These are phyloP conservation scores for Scheffersomyces lignicola DNA, from an alignment of 1,139 yeast genomes.

Conservation along the genomic window DNA sequence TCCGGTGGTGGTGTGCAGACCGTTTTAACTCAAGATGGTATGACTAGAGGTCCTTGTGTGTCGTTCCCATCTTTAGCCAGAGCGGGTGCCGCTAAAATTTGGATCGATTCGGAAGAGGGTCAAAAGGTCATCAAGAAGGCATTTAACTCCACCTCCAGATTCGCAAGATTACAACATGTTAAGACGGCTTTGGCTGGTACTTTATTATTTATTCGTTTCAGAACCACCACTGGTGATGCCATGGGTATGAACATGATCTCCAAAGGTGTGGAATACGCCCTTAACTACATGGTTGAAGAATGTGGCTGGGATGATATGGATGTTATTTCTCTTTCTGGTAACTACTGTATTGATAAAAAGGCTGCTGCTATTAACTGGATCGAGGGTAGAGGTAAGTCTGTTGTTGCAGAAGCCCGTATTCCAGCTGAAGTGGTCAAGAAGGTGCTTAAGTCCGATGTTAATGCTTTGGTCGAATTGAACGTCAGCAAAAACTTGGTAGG, in stretches of 20 bases:
- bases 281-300: slow-evolving; percentile 81
- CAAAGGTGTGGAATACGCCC: slow-evolving; percentile 89
- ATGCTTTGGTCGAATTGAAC: slow-evolving; percentile 87
- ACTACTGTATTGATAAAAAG: slow-evolving; percentile 95
- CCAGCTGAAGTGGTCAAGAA: slow-evolving; percentile 78
- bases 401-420: slow-evolving; percentile 94
- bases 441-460: slow-evolving; percentile 89
- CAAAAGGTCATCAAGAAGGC: slow-evolving; percentile 80
- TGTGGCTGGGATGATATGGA: slow-evolving; percentile 95
- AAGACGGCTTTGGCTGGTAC: slow-evolving; percentile 97
- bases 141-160: slow-evolving; percentile 94
- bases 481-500: slow-evolving; percentile 89
- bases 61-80: slow-evolving; percentile 76
- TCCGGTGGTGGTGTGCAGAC: slow-evolving; percentile 96
- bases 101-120: slow-evolving; percentile 97
- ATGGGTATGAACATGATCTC: slow-evolving; percentile 99
- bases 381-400: slow-evolving; percentile 97
- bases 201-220: slow-evolving; percentile 81
- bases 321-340: slow-evolving; percentile 90
- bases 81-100: slow-evolving; percentile 92
- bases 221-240: slow-evolving; percentile 98
- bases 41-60: slow-evolving; percentile 99
- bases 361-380: slow-evolving; percentile 99
- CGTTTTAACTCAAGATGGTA: slow-evolving; percentile 92
- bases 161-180: slow-evolving; percentile 88